phyloP scores from a whole-genome alignment of 2,329 filamentous ascomycete species.

The Curvularia sp. region DNA sequence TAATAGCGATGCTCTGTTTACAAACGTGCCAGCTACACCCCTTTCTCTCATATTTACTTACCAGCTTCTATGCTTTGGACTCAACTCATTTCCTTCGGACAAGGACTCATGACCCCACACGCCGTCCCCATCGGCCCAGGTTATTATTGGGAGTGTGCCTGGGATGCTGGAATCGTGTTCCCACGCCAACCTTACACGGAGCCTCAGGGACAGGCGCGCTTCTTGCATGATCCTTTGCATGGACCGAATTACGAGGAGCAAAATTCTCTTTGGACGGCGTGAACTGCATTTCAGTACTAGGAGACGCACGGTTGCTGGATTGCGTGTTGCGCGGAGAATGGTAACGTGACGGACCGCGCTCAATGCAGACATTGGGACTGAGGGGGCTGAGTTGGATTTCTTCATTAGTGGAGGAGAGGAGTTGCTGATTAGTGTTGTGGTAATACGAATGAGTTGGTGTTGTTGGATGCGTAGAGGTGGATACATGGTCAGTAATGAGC shows the following conservation, averaged over 20 bases:
- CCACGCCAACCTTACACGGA: constrained; percentile 14
- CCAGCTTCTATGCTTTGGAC: background rate
- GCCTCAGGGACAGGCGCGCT: background rate
- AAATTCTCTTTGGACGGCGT: constrained; percentile 4
- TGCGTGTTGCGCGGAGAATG: constrained; percentile 9
- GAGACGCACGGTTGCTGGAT: background rate
- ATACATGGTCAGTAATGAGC: background rate
- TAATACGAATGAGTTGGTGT: background rate
- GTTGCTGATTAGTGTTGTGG: background rate
- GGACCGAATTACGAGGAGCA: background rate
- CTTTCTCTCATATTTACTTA: background rate
- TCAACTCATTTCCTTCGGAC: background rate
- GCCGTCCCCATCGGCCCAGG: background rate
- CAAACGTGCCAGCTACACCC: background rate
- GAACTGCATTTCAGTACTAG: background rate
- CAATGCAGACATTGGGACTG: constrained; percentile 42
- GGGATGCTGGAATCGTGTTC: constrained; percentile 20
- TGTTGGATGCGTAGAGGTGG: background rate
- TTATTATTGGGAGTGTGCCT: background rate
- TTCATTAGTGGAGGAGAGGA: constrained; percentile 11
- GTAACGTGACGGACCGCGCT: constrained; percentile 36
- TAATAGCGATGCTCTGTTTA: background rate
- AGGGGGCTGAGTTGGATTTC: constrained; percentile 29
- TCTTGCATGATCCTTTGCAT: too few relatives aligned
- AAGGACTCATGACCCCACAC: background rate